Percentiles rank a stretch among this genome's conserved stretches.
phyloP scores from a whole-genome alignment of 2,329 filamentous ascomycete species.

The Cytospora piceicola region DNA sequence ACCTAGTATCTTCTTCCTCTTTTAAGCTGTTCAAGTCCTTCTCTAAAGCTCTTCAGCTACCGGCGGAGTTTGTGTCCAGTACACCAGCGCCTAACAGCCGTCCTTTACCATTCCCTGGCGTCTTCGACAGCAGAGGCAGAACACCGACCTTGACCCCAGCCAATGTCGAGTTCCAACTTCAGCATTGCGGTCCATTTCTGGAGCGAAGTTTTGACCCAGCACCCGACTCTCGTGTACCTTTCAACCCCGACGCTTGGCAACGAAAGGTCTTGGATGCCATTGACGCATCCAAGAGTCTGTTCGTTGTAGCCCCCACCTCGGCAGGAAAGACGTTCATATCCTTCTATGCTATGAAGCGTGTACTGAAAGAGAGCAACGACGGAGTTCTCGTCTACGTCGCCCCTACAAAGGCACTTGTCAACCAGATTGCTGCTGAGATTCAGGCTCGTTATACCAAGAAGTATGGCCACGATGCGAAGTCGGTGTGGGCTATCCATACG shows the following conservation, averaged over 20 bases:
- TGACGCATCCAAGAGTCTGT: slow-evolving; percentile 69
- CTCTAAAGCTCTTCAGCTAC: slow-evolving; percentile 4
- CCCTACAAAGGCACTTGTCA: slow-evolving; percentile 80
- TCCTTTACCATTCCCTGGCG: slow-evolving; percentile 12
- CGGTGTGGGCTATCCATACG: slow-evolving; percentile 80
- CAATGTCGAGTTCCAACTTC: slow-evolving; percentile 63
- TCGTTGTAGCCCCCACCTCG: slow-evolving; percentile 78
- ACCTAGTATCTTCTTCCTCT: slow-evolving; percentile 23
- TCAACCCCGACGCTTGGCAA: slow-evolving; percentile 79
- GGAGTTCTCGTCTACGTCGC: slow-evolving; percentile 78
- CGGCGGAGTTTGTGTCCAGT: slow-evolving; percentile 8
- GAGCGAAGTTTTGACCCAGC: slow-evolving; percentile 73
- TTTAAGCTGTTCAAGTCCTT: slow-evolving; percentile 12
- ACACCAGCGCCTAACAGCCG: not conserved
- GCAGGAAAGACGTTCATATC: slow-evolving; percentile 84
- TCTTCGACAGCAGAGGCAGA: slow-evolving; percentile 16
- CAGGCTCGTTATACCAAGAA: slow-evolving; percentile 74
- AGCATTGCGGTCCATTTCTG: slow-evolving; percentile 72
- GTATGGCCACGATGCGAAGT: slow-evolving; percentile 63
- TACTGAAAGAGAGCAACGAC: slow-evolving; percentile 69
- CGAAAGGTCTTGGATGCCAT: slow-evolving; percentile 73
- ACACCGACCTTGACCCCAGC: slow-evolving; percentile 9
- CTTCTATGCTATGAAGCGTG: slow-evolving; percentile 81
- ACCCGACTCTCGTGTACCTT: slow-evolving; percentile 69
- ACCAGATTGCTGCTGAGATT: slow-evolving; percentile 81